Percentiles rank a stretch among this genome's conserved stretches.
phyloP scores from a whole-genome alignment of 768 basidiomycete species.

The Boletus rubescentipes region DNA sequence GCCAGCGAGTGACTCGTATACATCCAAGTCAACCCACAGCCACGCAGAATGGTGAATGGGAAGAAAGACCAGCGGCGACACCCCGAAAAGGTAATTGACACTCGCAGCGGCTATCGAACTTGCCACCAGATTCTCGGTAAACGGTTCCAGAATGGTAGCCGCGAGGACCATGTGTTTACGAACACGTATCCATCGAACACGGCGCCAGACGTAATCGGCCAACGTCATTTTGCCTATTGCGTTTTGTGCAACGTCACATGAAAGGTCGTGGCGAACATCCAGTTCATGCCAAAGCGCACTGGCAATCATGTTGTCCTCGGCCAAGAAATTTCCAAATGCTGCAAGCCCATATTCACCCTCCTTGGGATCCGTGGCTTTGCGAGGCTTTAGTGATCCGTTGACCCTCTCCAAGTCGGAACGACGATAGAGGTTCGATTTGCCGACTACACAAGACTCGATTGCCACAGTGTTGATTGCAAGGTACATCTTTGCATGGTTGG shows the following conservation, averaged over 20 bases:
- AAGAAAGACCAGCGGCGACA: constrained; percentile 55
- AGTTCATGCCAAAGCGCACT: constrained; percentile 92
- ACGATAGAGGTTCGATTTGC: constrained; percentile 93
- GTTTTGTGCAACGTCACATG: constrained; percentile 87
- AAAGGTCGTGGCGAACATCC: constrained; percentile 82
- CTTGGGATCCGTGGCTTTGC: constrained; percentile 20
- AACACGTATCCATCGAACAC: constrained; percentile 96
- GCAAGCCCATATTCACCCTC: constrained; percentile 53
- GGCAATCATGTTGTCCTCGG: constrained; percentile 98
- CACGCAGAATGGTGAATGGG: constrained; percentile 63
- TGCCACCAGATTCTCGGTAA: constrained; percentile 82
- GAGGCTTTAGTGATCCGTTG: constrained; percentile 61
- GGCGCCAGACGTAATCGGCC: constrained; percentile 80
- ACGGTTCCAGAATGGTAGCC: constrained; percentile 87
- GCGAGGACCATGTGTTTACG: constrained; percentile 89
- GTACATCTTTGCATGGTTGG: constrained; percentile 98
- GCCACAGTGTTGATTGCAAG: constrained; percentile 88
- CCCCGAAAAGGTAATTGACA: constrained; percentile 46
- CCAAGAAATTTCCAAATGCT: constrained; percentile 84
- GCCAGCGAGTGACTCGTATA: constrained; percentile 74
- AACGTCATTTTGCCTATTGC: constrained; percentile 87
- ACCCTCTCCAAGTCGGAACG: constrained; percentile 83
- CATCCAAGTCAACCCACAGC: constrained; percentile 79
- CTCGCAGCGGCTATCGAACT: constrained; percentile 64
- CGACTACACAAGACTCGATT: constrained; percentile 93